These are phyloP conservation scores for Kazachstania martiniae DNA, from an alignment of 805 yeast genomes.

Conservation along the genomic window DNA sequence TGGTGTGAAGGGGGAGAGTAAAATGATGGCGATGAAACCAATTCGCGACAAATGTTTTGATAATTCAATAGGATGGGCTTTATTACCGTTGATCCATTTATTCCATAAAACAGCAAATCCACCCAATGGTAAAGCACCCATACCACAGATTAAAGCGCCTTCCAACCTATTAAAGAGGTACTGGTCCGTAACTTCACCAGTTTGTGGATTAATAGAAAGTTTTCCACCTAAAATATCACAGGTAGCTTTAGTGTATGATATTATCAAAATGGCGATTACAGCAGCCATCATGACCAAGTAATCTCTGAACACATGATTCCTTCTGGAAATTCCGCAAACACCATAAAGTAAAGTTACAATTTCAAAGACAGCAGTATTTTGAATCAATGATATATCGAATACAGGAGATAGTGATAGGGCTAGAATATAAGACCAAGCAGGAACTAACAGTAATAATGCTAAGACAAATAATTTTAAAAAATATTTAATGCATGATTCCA, in stretches of 20 bases:
- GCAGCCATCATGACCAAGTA: constrained; percentile 22
- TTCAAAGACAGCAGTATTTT: constrained; percentile 25
- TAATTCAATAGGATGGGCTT: constrained; percentile 1
- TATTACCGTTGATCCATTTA: constrained; percentile 14
- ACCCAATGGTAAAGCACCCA: constrained; percentile 23
- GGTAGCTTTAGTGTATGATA: constrained; percentile 26
- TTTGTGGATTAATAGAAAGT: constrained; percentile 22
- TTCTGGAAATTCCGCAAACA: constrained; percentile 19
- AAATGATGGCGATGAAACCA: constrained; percentile 15
- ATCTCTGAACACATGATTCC: constrained; percentile 18
- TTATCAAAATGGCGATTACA: constrained; percentile 19
- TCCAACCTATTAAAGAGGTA: constrained; percentile 27
- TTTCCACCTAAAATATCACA: constrained; percentile 25
- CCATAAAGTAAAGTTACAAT: constrained; percentile 25
- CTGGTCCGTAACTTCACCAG: constrained; percentile 28
- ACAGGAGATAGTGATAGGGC: constrained; percentile 24
- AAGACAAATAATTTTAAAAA: constrained; percentile 11
- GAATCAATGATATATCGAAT: constrained; percentile 24
- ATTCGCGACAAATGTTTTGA: constrained; percentile 12
- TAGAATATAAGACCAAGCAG: constrained; percentile 14
- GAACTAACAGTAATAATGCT: constrained; percentile 11
- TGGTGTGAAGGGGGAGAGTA: constrained; percentile 18
- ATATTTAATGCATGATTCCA: not conserved
- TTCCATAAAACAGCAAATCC: constrained; percentile 25
- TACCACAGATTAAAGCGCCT: constrained; percentile 26